phyloP scores from a whole-genome alignment of 805 yeast genomes.

The Candida xiaguanensis region DNA sequence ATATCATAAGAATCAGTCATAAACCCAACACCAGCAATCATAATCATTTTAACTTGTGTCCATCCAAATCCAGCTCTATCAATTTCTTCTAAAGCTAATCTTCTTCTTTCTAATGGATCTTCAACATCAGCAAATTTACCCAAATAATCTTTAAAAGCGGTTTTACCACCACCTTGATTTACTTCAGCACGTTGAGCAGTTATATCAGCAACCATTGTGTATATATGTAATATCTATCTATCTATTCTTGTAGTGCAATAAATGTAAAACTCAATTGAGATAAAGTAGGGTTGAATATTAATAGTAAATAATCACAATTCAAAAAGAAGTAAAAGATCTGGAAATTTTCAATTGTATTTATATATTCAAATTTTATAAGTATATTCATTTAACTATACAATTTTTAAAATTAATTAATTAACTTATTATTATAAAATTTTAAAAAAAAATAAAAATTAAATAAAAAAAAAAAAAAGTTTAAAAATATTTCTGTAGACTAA shows the following conservation, averaged over 20 bases:
- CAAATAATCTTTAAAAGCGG: slow-evolving; percentile 80
- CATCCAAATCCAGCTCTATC: slow-evolving; percentile 77
- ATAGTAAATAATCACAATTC: neutral
- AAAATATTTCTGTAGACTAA: no score
- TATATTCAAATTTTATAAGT: no score
- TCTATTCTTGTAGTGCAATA: no score
- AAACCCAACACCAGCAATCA: slow-evolving; percentile 91
- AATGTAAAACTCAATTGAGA: no score
- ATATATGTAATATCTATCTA: no score
- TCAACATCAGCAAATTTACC: slow-evolving; percentile 78
- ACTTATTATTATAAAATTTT: no score
- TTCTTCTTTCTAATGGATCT: slow-evolving; percentile 84
- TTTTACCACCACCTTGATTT: slow-evolving; percentile 62
- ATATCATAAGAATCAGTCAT: slow-evolving; percentile 91
- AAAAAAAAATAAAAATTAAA: no score
- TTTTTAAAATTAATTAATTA: no score
- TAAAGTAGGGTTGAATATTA: no score
- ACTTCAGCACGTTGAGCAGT: slow-evolving; percentile 7
- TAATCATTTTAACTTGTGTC: slow-evolving; percentile 78
- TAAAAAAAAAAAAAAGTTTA: no score
- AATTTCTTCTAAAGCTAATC: slow-evolving; percentile 78
- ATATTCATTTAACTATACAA: no score
- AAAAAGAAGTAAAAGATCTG: neutral
- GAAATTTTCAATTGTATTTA: neutral
- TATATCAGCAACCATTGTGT: slow-evolving; percentile 9